Evolutionary conservation across 1,284 basidiomycete genomes (phyloP).

Genomic region (Xanthoconium separans): DNA sequence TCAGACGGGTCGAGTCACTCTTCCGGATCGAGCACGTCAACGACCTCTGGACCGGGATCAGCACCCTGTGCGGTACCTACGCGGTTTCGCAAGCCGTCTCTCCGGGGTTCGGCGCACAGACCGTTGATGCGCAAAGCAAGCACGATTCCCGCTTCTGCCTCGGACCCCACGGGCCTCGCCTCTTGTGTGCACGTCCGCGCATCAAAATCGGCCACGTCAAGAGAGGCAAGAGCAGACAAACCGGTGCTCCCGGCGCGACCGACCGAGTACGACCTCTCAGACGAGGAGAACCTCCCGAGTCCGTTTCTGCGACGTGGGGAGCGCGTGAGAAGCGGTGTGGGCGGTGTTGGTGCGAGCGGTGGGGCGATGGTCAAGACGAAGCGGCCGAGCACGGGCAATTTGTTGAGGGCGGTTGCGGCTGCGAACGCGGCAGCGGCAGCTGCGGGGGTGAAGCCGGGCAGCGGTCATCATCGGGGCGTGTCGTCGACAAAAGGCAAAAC

Average conservation of each 20-base stretch:
- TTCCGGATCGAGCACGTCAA: conserved; percentile 24
- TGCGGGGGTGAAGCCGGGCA: conserved; percentile 22
- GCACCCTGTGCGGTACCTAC: conserved; percentile 15
- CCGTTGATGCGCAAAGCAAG: conserved; percentile 17
- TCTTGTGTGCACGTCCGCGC: conserved; percentile 13
- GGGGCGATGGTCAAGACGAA: conserved; percentile 32
- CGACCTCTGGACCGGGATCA: conserved; percentile 5
- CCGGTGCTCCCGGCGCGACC: conserved; percentile 7
- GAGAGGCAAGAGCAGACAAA: conserved; percentile 12
- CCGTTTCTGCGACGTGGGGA: conserved; percentile 72
- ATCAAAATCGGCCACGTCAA: conserved; percentile 18
- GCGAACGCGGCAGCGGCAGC: conserved; percentile 49
- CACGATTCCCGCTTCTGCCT: conserved; percentile 27
- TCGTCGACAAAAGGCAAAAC: conserved; percentile 4
- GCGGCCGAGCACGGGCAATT: conserved; percentile 49
- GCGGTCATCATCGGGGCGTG: conserved; percentile 3
- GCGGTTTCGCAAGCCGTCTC: conserved; percentile 35
- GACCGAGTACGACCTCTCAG: conserved; percentile 60
- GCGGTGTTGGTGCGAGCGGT: conserved; percentile 9
- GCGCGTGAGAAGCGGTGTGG: conserved; percentile 31
- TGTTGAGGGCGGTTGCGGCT: conserved; percentile 61
- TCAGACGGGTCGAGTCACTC: conserved; percentile 27
- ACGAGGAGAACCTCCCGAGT: conserved; percentile 82
- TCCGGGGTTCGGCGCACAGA: conserved; percentile 22
- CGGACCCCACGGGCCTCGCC: conserved; percentile 31